Base-by-base conservation (phyloP, 83 land plant species). In the Picea abies region DNA sequence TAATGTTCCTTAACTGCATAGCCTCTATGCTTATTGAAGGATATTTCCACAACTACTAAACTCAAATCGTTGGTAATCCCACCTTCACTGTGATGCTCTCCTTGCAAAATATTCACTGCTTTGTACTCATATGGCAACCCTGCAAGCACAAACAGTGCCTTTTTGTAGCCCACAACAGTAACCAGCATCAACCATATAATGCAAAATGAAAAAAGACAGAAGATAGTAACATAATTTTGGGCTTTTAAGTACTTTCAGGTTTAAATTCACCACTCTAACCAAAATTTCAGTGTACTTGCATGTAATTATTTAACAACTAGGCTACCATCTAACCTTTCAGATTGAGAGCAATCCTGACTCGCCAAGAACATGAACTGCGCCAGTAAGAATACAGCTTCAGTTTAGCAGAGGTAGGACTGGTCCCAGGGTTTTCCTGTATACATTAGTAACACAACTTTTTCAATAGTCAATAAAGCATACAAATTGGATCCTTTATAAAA, bases 281-380 rank as follows among this genome's bases (percentile, higher is more conserved):
- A 16, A 35, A 5, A 69, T 26, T 68, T 22, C 19, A 32, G 44
- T 69, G 37, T 68, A 69, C 7, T 32, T 69, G 14, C 37, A 7
- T 69, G 44, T 69, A 35, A 16, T 26, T 35, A 32, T 20, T 63
- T 69, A 35, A 69, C 8, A 69, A 69, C 32, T 69, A 16, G 73
- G 2, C 32, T 69, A 32, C 22, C 16, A 35, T 35, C 41, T 35
- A 20, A 91, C 93, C 90, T 90, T 92, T 92, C 78, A 89, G 71
- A 35, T 92, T 92, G 49, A 92, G 87, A 9, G 89, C 94, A 76
- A 92, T 92, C 4, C 94, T 86, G 35, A 92, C 86, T 14, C 94
- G 91, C 16, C 66, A 82, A 4, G 94, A 76, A 71, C 94, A 92
- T 7, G 94, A 90, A 63, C 94, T 92, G 71, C 85, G 63, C 85